These are phyloP conservation scores for Avena sativa DNA, from an alignment of 176 grass and related monocot species.

Conservation along the genomic window DNA sequence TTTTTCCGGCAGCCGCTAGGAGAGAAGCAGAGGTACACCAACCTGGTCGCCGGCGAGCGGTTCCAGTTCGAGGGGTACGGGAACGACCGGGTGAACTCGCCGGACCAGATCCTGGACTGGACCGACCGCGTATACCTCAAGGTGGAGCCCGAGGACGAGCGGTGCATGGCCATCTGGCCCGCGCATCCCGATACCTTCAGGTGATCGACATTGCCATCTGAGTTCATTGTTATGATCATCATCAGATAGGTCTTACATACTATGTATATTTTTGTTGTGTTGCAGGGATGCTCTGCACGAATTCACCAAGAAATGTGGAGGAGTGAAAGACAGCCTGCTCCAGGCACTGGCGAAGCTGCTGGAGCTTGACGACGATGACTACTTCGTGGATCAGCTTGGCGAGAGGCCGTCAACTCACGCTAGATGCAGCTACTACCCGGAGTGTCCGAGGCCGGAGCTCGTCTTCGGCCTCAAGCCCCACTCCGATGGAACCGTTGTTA, in stretches of 20 bases:
- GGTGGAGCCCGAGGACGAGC: conserved; percentile 53
- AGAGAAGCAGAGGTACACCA: conserved; percentile 53
- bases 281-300: conserved; percentile 51
- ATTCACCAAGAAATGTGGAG: conserved; percentile 36
- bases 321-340: conserved; percentile 18
- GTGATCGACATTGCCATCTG: neutral
- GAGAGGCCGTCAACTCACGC: neutral
- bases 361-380: conserved; percentile 31
- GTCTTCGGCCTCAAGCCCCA: conserved; percentile 72
- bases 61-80: conserved; percentile 63
- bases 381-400: conserved; percentile 31
- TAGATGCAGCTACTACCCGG: conserved; percentile 60
- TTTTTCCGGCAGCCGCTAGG: conserved; percentile 54
- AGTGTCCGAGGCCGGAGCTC: conserved; percentile 50
- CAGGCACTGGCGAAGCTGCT: conserved; percentile 40
- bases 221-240: neutral
- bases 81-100: conserved; percentile 36
- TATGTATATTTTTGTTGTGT: neutral
- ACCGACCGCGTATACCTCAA: conserved; percentile 54
- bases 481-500: conserved; percentile 44
- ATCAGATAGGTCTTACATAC: neutral
- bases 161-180: conserved; percentile 56
- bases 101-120: conserved; percentile 64
- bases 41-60: conserved; percentile 42
- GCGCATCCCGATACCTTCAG: conserved; percentile 46